Evolutionary conservation across 2,329 filamentous ascomycete species (phyloP), one percentile per base, ranked within the genome.

Genomic region (Mycosphaerelloides madeirae): DNA sequence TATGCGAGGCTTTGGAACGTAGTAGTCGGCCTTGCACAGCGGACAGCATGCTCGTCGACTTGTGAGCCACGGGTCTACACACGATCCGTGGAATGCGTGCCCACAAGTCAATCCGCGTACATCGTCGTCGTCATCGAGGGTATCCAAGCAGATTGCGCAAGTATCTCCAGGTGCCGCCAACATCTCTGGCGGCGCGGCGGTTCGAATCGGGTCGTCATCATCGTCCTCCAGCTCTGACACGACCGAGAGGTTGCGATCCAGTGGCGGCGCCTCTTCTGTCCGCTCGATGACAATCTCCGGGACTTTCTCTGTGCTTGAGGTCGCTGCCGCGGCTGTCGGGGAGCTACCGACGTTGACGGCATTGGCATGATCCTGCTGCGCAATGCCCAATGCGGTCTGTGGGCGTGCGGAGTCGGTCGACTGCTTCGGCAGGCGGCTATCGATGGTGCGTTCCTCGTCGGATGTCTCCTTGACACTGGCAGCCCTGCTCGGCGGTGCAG

Each of bases 21-120:
- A 97, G 67, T 97, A 98, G 63, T 98, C 93, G 31, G 91, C 87
- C 71, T 98, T 98, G 75, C 93, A 98, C 6, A 98, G 81, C 5
- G 93, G 93, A 65, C 93, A 98, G 72, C 91, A 97, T 19, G 93
- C 93, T 54, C 91, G 84, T 52, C 93, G 81, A 62, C 86, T 90
- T 8, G 93, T 98, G 52, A 98, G 72, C 93, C 93, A 98, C 9
- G 93, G 93, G 58, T 98, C 93, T 38, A 98, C 80, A 63, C 93
- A 98, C 31, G 85, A 87, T 39, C 89, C 90, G 65, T 98, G 93
- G 78, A 97, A 98, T 42, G 91, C 90, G 67, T 98, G 93, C n/a
- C 93, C 93, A 61, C 93, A 98, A 3, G 87, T 89, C 49, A 98
- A 72, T 2, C 93, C 93, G 56, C 93, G 87, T 38, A 98, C 83